Percentiles rank a stretch among this genome's conserved stretches.
Conservation (phyloP, 2,329 filamentous ascomycete genomes). For the Venturia asperata region DNA sequence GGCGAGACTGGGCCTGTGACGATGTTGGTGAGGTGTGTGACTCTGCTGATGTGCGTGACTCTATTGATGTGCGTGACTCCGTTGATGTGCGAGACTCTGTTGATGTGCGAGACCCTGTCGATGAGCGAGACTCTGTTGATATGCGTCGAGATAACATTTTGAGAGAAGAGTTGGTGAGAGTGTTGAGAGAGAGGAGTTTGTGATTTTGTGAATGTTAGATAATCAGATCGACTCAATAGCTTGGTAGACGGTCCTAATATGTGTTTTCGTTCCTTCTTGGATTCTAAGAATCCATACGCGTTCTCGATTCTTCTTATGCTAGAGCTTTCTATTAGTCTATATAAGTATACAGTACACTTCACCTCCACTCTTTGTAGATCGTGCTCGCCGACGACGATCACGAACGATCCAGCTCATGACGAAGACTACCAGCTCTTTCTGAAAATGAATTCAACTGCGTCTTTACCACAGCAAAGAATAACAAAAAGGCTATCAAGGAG, state of each 20-base stretch:
- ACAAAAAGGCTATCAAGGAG: neutral
- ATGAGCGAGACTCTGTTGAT: neutral
- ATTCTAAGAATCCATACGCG: too few relatives aligned
- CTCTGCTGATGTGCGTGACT: too few relatives aligned
- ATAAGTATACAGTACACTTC: neutral
- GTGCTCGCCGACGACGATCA: neutral
- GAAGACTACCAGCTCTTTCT: neutral
- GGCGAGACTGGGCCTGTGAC: neutral
- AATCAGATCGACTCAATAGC: neutral
- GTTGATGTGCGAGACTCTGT: too few relatives aligned
- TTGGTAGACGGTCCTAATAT: neutral
- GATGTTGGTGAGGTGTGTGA: neutral
- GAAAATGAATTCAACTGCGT: neutral
- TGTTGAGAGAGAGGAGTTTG: neutral
- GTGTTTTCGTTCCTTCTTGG: neutral
- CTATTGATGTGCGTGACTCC: too few relatives aligned
- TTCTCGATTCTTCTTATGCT: neutral
- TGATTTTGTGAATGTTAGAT: neutral
- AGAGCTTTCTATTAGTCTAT: neutral
- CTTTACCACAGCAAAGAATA: neutral
- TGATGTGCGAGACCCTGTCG: too few relatives aligned
- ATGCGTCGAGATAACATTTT: neutral
- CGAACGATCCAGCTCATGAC: neutral
- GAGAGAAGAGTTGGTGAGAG: neutral
- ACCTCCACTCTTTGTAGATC: neutral